Evolutionary conservation across 2,329 filamentous ascomycete genomes (phyloP).

Genomic region (Nigrospora sphaerica): DNA sequence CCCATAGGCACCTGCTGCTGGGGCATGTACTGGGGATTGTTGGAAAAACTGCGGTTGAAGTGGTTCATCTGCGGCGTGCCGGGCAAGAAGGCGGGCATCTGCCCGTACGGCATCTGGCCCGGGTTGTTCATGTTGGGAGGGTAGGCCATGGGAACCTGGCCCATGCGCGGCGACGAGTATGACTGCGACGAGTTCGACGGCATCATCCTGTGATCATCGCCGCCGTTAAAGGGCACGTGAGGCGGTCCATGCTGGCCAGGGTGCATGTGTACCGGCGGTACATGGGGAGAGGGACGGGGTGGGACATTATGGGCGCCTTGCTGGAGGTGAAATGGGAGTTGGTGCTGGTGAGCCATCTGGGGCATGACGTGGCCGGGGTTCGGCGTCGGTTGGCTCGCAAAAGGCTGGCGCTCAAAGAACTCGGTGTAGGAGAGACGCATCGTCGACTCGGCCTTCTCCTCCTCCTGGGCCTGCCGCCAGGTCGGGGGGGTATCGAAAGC

Average conservation of each 20-base stretch:
- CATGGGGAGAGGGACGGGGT: slow-evolving; percentile 65
- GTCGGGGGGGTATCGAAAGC: slow-evolving; percentile 79
- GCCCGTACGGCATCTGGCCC: slow-evolving; percentile 63
- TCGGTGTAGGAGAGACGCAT: slow-evolving; percentile 66
- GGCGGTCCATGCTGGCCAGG: slow-evolving; percentile 64
- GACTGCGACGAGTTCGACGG: slow-evolving; percentile 77
- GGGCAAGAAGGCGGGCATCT: slow-evolving; percentile 65
- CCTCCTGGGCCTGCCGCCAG: slow-evolving; percentile 68
- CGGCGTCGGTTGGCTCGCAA: slow-evolving; percentile 58
- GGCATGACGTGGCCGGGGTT: slow-evolving; percentile 63
- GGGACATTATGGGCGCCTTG: slow-evolving; percentile 62
- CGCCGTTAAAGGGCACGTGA: slow-evolving; percentile 60
- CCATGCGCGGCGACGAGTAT: slow-evolving; percentile 76
- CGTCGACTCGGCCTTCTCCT: slow-evolving; percentile 61
- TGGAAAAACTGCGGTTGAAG: slow-evolving; percentile 62
- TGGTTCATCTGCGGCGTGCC: slow-evolving; percentile 64
- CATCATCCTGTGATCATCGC: slow-evolving; percentile 85
- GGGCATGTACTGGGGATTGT: slow-evolving; percentile 64
- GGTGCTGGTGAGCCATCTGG: slow-evolving; percentile 74
- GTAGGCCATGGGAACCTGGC: slow-evolving; percentile 64
- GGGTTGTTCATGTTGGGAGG: slow-evolving; percentile 61
- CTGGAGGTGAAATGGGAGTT: slow-evolving; percentile 76
- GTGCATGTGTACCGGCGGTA: slow-evolving; percentile 72
- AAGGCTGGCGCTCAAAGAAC: slow-evolving; percentile 65
- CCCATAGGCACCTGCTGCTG: slow-evolving; percentile 67